Conservation (phyloP, 257 asterid species). For the Gynochthodes officinalis region DNA sequence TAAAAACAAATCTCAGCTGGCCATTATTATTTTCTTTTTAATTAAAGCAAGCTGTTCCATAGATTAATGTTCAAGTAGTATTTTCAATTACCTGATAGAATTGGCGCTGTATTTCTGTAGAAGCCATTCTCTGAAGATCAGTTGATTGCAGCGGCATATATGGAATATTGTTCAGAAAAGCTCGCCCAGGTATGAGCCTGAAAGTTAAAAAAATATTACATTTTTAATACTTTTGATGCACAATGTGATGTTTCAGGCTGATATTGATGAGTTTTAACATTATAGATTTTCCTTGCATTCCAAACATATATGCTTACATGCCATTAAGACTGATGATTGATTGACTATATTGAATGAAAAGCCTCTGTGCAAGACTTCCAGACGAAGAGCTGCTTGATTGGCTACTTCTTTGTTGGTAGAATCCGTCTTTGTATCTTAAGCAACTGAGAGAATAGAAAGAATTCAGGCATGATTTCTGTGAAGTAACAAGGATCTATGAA, state of each 20-base stretch:
- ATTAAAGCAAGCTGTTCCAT: not conserved
- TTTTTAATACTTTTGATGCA: not conserved
- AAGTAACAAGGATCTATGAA: no score
- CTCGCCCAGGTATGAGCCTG: conserved; percentile 72
- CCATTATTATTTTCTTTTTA: not conserved
- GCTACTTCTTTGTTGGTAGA: conserved; percentile 33
- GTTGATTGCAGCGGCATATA: conserved; percentile 48
- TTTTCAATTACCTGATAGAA: conserved; percentile 52
- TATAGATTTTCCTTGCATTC: no score
- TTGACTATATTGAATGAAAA: conserved; percentile 45
- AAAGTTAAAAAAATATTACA: not conserved
- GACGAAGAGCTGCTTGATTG: conserved; percentile 45
- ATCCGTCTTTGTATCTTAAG: conserved; percentile 45
- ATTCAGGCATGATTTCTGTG: no score
- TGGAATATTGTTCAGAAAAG: conserved; percentile 51
- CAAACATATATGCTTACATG: conserved; percentile 24
- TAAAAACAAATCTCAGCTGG: not conserved
- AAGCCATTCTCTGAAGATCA: conserved; percentile 42
- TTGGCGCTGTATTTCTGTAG: conserved; percentile 46
- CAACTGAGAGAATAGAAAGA: conserved; percentile 30
- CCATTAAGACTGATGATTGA: conserved; percentile 23
- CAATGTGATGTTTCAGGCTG: no score
- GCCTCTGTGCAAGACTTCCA: conserved; percentile 40
- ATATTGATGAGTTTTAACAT: no score
- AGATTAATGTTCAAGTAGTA: not conserved